Percentiles rank a stretch among this genome's conserved stretches.
phyloP scores from a whole-genome alignment of 257 asterid genomes.

The Solanum medicagineum region DNA sequence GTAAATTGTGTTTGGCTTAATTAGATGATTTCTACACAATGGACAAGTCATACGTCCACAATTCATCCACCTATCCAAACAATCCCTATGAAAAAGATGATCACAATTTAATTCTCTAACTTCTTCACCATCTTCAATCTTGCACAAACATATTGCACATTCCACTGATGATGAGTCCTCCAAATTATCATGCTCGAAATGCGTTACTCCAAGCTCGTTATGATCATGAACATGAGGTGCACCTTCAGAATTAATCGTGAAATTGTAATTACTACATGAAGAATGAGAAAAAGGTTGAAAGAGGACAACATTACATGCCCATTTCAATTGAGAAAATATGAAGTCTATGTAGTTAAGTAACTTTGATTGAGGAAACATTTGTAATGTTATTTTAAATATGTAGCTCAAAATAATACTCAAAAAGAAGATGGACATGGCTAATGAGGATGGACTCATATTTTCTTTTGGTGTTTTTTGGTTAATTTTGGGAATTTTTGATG shows the following conservation, averaged over 20 bases:
- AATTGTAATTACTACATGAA: not conserved
- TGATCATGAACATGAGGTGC: not conserved
- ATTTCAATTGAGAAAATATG: not conserved
- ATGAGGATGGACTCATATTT: not conserved
- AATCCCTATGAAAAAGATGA: conserved; percentile 12
- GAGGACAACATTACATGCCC: conserved; percentile 6
- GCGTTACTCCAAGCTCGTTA: not conserved
- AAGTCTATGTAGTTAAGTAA: not conserved
- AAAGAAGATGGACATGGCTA: not conserved
- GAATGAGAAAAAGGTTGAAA: not conserved
- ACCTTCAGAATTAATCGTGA: not conserved
- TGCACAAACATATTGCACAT: not conserved
- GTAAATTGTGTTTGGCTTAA: not conserved
- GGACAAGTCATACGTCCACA: conserved; percentile 9
- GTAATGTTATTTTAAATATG: not conserved
- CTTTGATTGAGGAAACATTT: not conserved
- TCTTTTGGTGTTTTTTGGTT: not conserved
- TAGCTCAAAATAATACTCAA: not conserved
- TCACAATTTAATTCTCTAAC: conserved; percentile 10
- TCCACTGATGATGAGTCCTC: not conserved
- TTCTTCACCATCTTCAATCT: conserved; percentile 11
- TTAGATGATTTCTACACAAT: conserved; percentile 2
- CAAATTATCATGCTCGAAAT: not conserved
- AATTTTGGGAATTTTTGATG: not conserved
- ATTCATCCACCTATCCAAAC: conserved; percentile 10